Conservation (phyloP, 148 eudicot species). For the Vaccinium macrocarpon region DNA sequence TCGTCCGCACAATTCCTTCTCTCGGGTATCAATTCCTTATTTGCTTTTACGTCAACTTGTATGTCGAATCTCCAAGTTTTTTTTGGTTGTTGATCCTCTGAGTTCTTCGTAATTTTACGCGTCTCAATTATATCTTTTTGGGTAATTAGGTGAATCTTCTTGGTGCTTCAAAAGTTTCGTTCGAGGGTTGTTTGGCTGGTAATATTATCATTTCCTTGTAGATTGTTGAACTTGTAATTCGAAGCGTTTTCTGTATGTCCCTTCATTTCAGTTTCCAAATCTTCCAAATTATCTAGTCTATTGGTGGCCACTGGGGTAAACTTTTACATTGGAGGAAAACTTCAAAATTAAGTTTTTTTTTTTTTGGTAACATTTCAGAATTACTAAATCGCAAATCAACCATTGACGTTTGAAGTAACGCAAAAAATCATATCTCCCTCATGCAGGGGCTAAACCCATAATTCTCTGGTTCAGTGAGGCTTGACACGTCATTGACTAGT, state of each 20-base stretch:
- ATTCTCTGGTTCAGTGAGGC: too few species aligned
- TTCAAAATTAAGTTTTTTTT: too few species aligned
- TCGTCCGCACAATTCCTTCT: not conserved
- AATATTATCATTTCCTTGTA: not conserved
- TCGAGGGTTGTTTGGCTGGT: not conserved
- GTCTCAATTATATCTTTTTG: not conserved
- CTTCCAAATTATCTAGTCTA: not conserved
- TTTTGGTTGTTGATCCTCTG: not conserved
- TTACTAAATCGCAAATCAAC: too few species aligned
- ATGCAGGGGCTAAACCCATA: too few species aligned
- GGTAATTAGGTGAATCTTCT: not conserved
- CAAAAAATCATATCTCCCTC: too few species aligned
- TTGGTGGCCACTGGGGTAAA: not conserved
- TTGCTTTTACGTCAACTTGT: not conserved
- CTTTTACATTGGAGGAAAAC: not conserved
- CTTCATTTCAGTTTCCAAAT: not conserved
- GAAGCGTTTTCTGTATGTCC: not conserved
- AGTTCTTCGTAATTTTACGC: not conserved
- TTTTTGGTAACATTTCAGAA: too few species aligned
- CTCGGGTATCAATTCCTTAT: not conserved
- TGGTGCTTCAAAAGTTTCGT: not conserved
- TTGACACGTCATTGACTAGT: too few species aligned
- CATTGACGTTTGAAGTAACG: too few species aligned
- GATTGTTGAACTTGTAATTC: not conserved
- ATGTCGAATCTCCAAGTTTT: not conserved